Base-by-base conservation (phyloP, 2,329 filamentous ascomycete species). In the Dactylellina drechsleri region DNA sequence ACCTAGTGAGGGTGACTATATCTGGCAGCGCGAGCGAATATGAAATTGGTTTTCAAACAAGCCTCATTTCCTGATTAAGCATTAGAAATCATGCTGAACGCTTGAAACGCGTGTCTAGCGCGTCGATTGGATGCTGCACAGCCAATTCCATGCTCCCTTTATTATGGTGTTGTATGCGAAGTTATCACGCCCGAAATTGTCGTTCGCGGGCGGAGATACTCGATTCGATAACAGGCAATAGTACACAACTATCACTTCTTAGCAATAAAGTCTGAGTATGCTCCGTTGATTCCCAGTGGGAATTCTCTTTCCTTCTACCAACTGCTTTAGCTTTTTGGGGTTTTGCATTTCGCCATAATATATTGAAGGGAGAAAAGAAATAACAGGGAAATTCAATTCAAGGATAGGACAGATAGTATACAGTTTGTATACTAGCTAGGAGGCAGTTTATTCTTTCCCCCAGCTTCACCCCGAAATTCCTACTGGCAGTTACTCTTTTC, bases 231-330 rank as follows among this genome's bases (percentile, higher is more conserved):
- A 15, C 26, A 54, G 26, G 52, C 52, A 28, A 36, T 36, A n/a
- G 52, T 36, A 23, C 31, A 58, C 56, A 36, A 43, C 12, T 52
- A 52, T 23, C 47, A 13, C n/a, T 18, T 52, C 16, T 13, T 52
- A 52, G 41, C 66, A 70, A 70, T 70, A 70, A 70, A 70, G 41
- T 36, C 52, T 47, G 40, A 49, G 41, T 53, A 60, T 36, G 56
- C 15, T 49, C 65, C 65, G 6, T 28, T 15, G 36, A 62, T 70
- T 52, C 66, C 66, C 23, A 50, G 40, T 18, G 66, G 66, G 57
- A 70, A 62, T 62, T 49, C 50, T 57, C 20, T 20, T 36, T 36
- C 36, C 49, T 57, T 54, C 53, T 58, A 40, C 57, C 41, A 16
- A 16, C 50, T 62, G 31, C 49, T 62, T 67, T 18, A 47, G 31